phyloP scores from a whole-genome alignment of 192 early-diverging fungal genomes.

The Linderina pennispora region DNA sequence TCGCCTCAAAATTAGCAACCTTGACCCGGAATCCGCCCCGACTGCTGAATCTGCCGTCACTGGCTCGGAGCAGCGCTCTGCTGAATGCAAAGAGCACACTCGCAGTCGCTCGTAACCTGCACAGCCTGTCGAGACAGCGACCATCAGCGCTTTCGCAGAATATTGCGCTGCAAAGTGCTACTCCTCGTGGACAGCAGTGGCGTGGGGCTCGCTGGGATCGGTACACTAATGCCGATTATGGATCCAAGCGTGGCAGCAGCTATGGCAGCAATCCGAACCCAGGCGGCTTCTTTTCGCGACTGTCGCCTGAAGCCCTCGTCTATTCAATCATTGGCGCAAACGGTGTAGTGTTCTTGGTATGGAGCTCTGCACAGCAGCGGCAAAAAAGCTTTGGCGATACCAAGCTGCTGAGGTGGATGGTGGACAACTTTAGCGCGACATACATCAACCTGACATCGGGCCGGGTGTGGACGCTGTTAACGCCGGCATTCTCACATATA shows the following conservation, averaged over 20 bases:
- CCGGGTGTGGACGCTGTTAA: slow-evolving; percentile 44
- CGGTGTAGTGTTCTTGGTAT: slow-evolving; percentile 32
- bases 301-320: slow-evolving; percentile 21
- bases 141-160: no score
- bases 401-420: slow-evolving; percentile 19
- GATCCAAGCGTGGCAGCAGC: slow-evolving; percentile 26
- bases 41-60: no score
- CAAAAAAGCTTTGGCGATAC: slow-evolving; percentile 12
- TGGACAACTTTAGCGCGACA: slow-evolving; percentile 24
- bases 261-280: slow-evolving; percentile 10
- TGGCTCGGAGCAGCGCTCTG: neutral
- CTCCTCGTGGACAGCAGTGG: slow-evolving; percentile 24
- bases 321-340: slow-evolving; percentile 35
- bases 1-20: no score
- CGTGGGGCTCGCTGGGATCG: slow-evolving; percentile 38
- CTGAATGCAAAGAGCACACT: neutral
- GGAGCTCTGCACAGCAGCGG: slow-evolving; percentile 13
- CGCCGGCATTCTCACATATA: slow-evolving; percentile 46
- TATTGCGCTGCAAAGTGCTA: neutral
- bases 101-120: no score
- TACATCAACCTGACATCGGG: slow-evolving; percentile 22
- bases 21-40: no score
- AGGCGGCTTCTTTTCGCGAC: slow-evolving; percentile 1
- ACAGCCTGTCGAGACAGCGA: no score
- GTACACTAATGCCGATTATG: slow-evolving; percentile 39